These are phyloP conservation scores for Funneliformis caledonium DNA, from an alignment of 371 early-diverging fungal species.

Conservation along the genomic window DNA sequence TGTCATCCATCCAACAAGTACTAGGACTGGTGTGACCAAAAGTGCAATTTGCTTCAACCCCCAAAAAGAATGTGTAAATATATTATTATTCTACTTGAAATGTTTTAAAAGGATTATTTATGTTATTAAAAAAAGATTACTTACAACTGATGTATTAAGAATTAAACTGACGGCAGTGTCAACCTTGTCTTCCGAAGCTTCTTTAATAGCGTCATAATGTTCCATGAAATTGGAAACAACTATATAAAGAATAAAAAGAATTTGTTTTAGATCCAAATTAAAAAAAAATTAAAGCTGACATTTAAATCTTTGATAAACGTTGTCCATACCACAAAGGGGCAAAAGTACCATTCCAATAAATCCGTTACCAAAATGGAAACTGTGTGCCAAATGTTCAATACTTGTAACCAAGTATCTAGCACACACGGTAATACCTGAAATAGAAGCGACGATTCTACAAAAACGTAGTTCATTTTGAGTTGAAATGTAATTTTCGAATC, in stretches of 20 bases:
- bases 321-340: constrained; percentile 35
- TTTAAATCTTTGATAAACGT: background rate
- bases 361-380: constrained; percentile 25
- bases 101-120: background rate
- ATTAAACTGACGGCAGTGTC: constrained; percentile 36
- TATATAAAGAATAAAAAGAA: background rate
- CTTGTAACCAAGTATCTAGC: constrained; percentile 36
- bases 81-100: background rate
- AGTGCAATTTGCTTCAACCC: constrained; percentile 37
- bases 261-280: background rate
- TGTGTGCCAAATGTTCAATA: constrained; percentile 34
- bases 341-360: constrained; percentile 39
- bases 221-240: constrained; percentile 38
- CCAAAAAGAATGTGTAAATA: background rate
- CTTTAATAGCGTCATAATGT: constrained; percentile 36
- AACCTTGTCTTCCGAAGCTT: constrained; percentile 26
- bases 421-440: constrained; percentile 33
- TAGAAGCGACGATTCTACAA: constrained; percentile 5
- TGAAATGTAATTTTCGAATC: background rate
- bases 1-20: constrained; percentile 33
- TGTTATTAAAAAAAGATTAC: background rate
- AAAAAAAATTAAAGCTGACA: background rate
- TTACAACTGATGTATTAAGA: constrained; percentile 40
- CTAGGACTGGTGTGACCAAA: constrained; percentile 28
- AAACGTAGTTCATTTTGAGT: background rate